Evolutionary conservation across 2,329 filamentous ascomycete genomes (phyloP).

Genomic region (Trichothecium roseum): DNA sequence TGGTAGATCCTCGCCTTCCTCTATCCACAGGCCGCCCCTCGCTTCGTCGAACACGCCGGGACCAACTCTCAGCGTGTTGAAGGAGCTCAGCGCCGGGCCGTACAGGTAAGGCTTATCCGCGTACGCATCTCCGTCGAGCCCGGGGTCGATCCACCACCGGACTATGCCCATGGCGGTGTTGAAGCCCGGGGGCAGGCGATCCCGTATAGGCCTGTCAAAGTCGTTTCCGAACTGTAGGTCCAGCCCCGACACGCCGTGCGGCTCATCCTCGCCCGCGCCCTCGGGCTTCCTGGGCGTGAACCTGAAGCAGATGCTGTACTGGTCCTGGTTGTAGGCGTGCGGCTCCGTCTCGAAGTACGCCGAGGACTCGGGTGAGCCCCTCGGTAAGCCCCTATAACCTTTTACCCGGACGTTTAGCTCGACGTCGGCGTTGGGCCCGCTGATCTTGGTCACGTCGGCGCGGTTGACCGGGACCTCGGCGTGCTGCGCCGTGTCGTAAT

Average conservation of each 20-base stretch:
- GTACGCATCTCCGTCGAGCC: slow-evolving; percentile 81
- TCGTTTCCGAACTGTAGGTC: slow-evolving; percentile 91
- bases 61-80: slow-evolving; percentile 67
- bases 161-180: slow-evolving; percentile 75
- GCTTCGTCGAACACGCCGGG: slow-evolving; percentile 32
- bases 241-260: slow-evolving; percentile 49
- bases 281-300: slow-evolving; percentile 56
- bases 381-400: slow-evolving; percentile 59
- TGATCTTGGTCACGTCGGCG: slow-evolving; percentile 49
- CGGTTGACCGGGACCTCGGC: slow-evolving; percentile 67
- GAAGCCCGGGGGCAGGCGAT: slow-evolving; percentile 79
- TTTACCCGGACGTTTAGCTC: slow-evolving; percentile 67
- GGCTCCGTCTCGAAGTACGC: slow-evolving; percentile 66
- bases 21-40: slow-evolving; percentile 45
- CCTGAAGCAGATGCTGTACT: slow-evolving; percentile 74
- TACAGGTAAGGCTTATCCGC: slow-evolving; percentile 81
- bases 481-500: slow-evolving; percentile 66
- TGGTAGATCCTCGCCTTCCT: slow-evolving; percentile 48
- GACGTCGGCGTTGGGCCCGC: slow-evolving; percentile 51
- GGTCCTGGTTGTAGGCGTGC: slow-evolving; percentile 58
- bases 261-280: slow-evolving; percentile 4
- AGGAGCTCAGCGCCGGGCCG: slow-evolving; percentile 68
- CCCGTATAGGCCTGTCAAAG: slow-evolving; percentile 83
- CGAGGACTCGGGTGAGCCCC: slow-evolving; percentile 55
- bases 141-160: slow-evolving; percentile 84